Evolutionary conservation across 805 yeast genomes (phyloP), one percentile per base, ranked within the genome.

Genomic region (Candida loeiensis): DNA sequence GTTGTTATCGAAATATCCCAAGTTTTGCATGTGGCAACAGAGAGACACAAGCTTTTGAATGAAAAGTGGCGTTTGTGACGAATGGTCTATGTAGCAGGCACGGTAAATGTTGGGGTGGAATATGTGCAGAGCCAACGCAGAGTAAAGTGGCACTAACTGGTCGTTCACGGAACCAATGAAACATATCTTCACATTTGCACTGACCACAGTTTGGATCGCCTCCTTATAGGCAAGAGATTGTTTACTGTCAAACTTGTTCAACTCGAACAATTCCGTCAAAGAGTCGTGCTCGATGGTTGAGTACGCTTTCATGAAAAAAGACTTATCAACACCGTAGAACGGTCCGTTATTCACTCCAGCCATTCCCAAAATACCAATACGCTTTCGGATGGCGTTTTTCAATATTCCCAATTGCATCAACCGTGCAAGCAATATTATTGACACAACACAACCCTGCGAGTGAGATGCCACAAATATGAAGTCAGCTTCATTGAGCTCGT

Each of bases 271-370:
- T 59, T 91, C 99, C 50, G 75, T 65, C 63, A 91, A 61, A 0
- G 97, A 86, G 39, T 85, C 95, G 49, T 81, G 85, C 56, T 93
- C 99, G 44, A 91, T 83, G 0, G 95, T 80, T 1, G 95, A 82
- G 54, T 89, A 89, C 0, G 97, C 96, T 47, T 89, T 76, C 61
- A 91, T 82, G 45, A 90, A 76, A 18, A 89, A 65, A 7, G 81
- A 79, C 58, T 87, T 89, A 56, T 93, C 98, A 51, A 79, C 77
- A 0, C 97, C 97, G 49, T 80, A 87, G 55, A 87, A 85, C 2
- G 99, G 99, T 0, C 99, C 99, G 56, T 87, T 79, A 51, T 89
- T 87, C 17, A 90, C 79, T 1, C 98, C 98, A 0, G 98, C 98
- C 99, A 91, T 91, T 3, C 91, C 91, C 36, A 91, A 63, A 14